A percentile compares a stretch with the other conserved stretches of the same genome.
These are phyloP conservation scores for Exophiala viscosa DNA, from an alignment of 2,329 filamentous ascomycete genomes.

Conservation along the genomic window DNA sequence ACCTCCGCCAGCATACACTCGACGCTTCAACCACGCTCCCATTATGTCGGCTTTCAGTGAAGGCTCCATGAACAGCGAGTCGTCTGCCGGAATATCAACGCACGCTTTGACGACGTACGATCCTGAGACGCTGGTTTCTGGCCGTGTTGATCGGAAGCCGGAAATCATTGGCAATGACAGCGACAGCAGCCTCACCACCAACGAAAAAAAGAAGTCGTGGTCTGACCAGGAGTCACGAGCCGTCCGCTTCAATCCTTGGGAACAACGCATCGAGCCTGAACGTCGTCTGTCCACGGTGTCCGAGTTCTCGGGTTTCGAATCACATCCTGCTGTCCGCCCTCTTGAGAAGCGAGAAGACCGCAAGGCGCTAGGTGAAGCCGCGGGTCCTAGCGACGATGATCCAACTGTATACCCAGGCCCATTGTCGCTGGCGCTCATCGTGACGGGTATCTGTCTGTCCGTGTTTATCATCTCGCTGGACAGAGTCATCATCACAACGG, in stretches of 20 bases:
- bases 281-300: neutral
- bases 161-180: no score
- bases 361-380: neutral
- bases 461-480: constrained; percentile 33
- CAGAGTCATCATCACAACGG: constrained; percentile 28
- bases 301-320: constrained; percentile 1
- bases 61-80: no score
- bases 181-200: no score
- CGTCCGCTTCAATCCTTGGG: neutral
- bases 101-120: no score
- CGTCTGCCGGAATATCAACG: no score
- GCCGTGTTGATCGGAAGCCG: no score
- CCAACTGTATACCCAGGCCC: constrained; percentile 26
- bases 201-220: no score
- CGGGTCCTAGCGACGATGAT: constrained; percentile 1
- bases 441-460: constrained; percentile 31
- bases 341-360: neutral
- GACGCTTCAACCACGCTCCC: no score
- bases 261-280: neutral
- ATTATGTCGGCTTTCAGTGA: no score
- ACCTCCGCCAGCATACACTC: no score
- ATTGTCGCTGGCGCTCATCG: constrained; percentile 27
- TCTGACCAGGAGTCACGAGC: neutral
- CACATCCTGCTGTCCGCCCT: neutral
- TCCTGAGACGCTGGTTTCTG: no score